These are phyloP conservation scores for Brassica napus DNA, from an alignment of 345 rosid species.

Conservation along the genomic window Da-Ae NC_063446.1:1504001-1504500, in stretches of 20 bases:
- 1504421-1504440: constrained; percentile 57
- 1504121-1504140: neutral
- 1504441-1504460: constrained; percentile 48
- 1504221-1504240: constrained; percentile 15
- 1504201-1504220: neutral
- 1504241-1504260: constrained; percentile 19
- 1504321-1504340: constrained; percentile 55
- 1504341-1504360: constrained; percentile 60
- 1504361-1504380: constrained; percentile 62
- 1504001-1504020: neutral
- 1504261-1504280: constrained; percentile 40
- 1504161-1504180: neutral
- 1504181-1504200: neutral
- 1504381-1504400: constrained; percentile 70
- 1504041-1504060: neutral
- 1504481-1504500: constrained; percentile 60
- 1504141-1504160: neutral
- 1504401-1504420: constrained; percentile 48
- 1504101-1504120: neutral
- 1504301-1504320: constrained; percentile 63
- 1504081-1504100: neutral
- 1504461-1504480: constrained; percentile 56
- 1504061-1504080: neutral
- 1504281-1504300: constrained; percentile 53
- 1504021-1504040: neutral